phyloP scores from a whole-genome alignment of 768 basidiomycete species.

The Suillus subaureus region DNA sequence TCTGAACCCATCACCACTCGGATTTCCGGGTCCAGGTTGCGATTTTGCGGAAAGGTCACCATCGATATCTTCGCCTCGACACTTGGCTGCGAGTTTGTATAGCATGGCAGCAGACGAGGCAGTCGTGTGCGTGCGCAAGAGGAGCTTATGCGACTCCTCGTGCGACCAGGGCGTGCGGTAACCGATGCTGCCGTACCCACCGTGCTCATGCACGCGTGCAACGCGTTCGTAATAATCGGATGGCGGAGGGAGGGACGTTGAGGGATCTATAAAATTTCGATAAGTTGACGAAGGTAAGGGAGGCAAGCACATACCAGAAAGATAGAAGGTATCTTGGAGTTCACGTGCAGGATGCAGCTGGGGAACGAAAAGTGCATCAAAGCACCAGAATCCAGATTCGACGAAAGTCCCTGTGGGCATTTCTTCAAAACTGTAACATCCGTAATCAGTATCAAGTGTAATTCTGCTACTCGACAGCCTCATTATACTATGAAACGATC shows the following conservation, averaged over 20 bases:
- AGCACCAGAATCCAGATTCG: conserved; percentile 99
- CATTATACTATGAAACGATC: not conserved
- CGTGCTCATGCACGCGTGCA: conserved; percentile 79
- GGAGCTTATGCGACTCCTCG: conserved; percentile 88
- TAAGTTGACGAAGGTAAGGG: not conserved
- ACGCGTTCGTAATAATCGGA: conserved; percentile 86
- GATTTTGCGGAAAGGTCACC: conserved; percentile 13
- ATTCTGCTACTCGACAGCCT: not conserved
- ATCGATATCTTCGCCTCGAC: conserved; percentile 58
- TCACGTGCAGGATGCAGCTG: conserved; percentile 99
- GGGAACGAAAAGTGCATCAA: conserved; percentile 96
- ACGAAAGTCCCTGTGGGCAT: conserved; percentile 98
- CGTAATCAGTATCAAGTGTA: conserved; percentile 8
- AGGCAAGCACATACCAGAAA: conserved; percentile 63
- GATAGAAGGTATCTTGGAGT: conserved; percentile 97
- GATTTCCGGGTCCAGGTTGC: conserved; percentile 19
- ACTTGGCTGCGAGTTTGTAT: conserved; percentile 87
- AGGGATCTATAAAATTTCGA: conserved; percentile 62
- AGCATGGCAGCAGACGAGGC: conserved; percentile 94
- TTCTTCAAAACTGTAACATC: conserved; percentile 79
- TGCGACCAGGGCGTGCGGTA: conserved; percentile 96
- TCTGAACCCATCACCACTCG: conserved; percentile 71
- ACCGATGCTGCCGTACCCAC: conserved; percentile 91
- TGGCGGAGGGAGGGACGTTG: conserved; percentile 72
- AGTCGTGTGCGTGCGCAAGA: conserved; percentile 96